A percentile compares a stretch with the other conserved stretches of the same genome.
phyloP scores from a whole-genome alignment of 2,329 filamentous ascomycete species.

The Fusarium begoniae region DNA sequence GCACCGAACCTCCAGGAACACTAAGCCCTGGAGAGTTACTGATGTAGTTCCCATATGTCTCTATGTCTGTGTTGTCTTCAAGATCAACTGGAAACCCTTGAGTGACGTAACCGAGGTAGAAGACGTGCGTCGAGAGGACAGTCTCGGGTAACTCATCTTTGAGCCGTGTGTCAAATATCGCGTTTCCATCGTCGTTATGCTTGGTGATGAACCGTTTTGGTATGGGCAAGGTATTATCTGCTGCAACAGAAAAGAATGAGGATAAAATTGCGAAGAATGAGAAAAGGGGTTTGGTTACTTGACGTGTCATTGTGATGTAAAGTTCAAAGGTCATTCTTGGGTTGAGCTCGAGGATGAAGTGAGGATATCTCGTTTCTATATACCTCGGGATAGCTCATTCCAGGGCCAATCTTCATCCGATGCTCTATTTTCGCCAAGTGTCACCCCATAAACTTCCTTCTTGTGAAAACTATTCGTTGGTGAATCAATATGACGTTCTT shows the following conservation, averaged over 20 bases:
- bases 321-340: background rate
- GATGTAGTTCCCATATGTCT: constrained; percentile 19
- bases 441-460: background rate
- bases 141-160: constrained; percentile 15
- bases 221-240: constrained; percentile 20
- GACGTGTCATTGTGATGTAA: background rate
- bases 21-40: constrained; percentile 36
- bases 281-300: background rate
- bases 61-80: constrained; percentile 20
- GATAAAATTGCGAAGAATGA: background rate
- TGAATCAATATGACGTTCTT: background rate
- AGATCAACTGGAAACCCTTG: constrained; percentile 17
- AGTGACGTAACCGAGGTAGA: constrained; percentile 35
- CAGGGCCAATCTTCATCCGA: background rate
- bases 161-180: constrained; percentile 31
- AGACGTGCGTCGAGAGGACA: constrained; percentile 19
- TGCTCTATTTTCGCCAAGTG: background rate
- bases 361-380: background rate
- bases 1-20: constrained; percentile 51
- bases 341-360: background rate
- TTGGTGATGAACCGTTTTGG: constrained; percentile 35
- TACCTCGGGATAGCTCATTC: background rate
- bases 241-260: background rate
- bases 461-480: background rate
- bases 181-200: constrained; percentile 31